phyloP scores from a whole-genome alignment of 208 protist species.

The Leptomonas pyrrhocoris region DNA sequence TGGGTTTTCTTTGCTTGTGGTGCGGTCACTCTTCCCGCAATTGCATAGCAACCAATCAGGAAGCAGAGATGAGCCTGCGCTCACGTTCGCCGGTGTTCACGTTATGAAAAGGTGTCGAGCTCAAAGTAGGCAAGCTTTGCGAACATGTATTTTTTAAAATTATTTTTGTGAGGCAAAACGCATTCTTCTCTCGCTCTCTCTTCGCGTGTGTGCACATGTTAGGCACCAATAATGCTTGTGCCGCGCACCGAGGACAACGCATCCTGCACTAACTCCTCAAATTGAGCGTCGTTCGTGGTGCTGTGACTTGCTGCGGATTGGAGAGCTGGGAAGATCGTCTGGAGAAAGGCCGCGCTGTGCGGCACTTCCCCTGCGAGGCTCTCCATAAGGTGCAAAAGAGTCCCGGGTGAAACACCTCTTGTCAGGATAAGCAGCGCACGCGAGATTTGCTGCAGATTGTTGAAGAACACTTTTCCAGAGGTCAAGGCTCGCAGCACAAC shows the following conservation, averaged over 20 bases:
- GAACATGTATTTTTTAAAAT: not conserved
- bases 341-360: slow-evolving; percentile 21
- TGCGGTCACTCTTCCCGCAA: too few species aligned
- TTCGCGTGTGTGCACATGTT: not conserved
- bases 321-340: slow-evolving; percentile 29
- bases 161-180: not conserved
- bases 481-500: slow-evolving; percentile 37
- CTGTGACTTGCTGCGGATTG: slow-evolving; percentile 11
- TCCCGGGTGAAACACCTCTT: slow-evolving; percentile 13
- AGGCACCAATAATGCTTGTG: slow-evolving; percentile 34
- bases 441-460: slow-evolving; percentile 37
- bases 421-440: slow-evolving; percentile 30
- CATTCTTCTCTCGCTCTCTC: too few species aligned
- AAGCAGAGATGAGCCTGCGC: too few species aligned
- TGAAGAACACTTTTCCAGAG: slow-evolving; percentile 29
- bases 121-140: too few species aligned
- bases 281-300: slow-evolving; percentile 16
- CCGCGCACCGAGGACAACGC: slow-evolving; percentile 37
- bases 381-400: slow-evolving; percentile 20
- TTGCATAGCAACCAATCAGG: too few species aligned
- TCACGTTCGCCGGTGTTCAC: too few species aligned
- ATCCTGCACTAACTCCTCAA: slow-evolving; percentile 51
- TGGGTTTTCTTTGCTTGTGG: too few species aligned
- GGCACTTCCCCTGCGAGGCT: slow-evolving; percentile 22
- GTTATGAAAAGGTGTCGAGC: too few species aligned